Percentiles rank a stretch among this genome's conserved stretches.
Conservation (phyloP, 345 rosid species). For the Eucalyptus cloeziana region DNA sequence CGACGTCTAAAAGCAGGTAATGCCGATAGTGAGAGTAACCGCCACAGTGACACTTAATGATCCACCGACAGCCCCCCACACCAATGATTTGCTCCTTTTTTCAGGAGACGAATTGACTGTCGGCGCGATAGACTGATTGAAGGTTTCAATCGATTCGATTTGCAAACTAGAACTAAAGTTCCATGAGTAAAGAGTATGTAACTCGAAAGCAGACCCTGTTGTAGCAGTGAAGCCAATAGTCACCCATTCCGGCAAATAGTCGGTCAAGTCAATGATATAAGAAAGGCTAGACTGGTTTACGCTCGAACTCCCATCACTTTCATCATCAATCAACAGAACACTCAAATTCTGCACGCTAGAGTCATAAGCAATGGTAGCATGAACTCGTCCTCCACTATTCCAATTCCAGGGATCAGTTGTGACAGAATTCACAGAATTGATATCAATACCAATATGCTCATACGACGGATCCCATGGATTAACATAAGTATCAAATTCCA, state of each 20-base stretch:
- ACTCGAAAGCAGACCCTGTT: background rate
- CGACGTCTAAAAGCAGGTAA: background rate
- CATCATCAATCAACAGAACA: background rate
- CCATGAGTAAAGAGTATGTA: background rate
- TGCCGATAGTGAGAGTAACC: background rate
- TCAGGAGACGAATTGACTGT: background rate
- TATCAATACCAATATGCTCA: background rate
- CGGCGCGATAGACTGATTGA: background rate
- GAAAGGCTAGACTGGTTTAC: background rate
- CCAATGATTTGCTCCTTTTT: background rate
- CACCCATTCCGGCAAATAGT: background rate
- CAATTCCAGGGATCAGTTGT: rapidly evolving
- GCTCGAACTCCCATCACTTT: rapidly evolving
- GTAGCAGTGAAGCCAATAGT: slow-evolving; percentile 8
- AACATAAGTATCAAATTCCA: background rate
- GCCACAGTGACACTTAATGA: background rate
- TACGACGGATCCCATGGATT: rapidly evolving
- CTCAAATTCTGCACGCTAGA: background rate
- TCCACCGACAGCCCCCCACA: background rate
- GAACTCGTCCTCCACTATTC: background rate
- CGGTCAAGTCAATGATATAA: rapidly evolving
- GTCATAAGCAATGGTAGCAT: background rate
- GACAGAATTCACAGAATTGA: background rate
- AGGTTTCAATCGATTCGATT: background rate
- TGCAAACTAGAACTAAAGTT: background rate